phyloP scores from a whole-genome alignment of 192 early-diverging fungal genomes.

The Coemansia sp. region DNA sequence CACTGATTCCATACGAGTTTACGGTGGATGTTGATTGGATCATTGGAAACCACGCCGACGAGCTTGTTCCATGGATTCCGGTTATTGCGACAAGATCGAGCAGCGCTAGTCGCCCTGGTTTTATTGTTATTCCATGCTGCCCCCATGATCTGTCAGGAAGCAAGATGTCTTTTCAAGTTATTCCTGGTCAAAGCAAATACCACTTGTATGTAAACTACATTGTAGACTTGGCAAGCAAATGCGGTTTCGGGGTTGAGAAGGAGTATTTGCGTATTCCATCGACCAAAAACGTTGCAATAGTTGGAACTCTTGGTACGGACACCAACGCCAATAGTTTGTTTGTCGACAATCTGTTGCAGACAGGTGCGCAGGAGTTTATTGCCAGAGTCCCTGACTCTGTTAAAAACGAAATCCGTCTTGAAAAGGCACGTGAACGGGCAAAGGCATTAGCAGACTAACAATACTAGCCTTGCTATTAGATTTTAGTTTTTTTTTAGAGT shows the following conservation, averaged over 20 bases:
- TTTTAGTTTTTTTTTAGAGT: too few relatives aligned
- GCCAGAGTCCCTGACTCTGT: constrained; percentile 40
- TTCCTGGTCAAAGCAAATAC: constrained; percentile 61
- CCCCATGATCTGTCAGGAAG: constrained; percentile 70
- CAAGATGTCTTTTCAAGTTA: constrained; percentile 46
- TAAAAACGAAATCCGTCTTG: constrained; percentile 35
- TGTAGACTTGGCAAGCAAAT: constrained; percentile 47
- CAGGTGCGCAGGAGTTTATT: constrained; percentile 21
- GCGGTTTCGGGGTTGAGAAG: constrained; percentile 60
- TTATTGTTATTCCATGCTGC: constrained; percentile 84
- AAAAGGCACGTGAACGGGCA: constrained; percentile 20
- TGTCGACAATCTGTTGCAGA: constrained; percentile 7
- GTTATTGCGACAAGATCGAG: constrained; percentile 60
- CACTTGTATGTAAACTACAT: constrained; percentile 67
- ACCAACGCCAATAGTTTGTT: not conserved
- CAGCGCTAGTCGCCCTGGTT: constrained; percentile 8
- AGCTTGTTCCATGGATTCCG: constrained; percentile 83
- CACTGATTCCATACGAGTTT: constrained; percentile 50
- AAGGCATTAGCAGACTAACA: not conserved
- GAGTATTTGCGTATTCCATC: constrained; percentile 76
- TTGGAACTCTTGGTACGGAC: constrained; percentile 51
- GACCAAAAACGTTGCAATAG: constrained; percentile 73
- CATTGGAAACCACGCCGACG: constrained; percentile 88
- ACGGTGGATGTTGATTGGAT: constrained; percentile 59
- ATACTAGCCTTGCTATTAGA: not conserved